These are phyloP conservation scores for Emydomyces testavorans DNA, from an alignment of 2,329 filamentous ascomycete species.

Conservation along the genomic window DNA sequence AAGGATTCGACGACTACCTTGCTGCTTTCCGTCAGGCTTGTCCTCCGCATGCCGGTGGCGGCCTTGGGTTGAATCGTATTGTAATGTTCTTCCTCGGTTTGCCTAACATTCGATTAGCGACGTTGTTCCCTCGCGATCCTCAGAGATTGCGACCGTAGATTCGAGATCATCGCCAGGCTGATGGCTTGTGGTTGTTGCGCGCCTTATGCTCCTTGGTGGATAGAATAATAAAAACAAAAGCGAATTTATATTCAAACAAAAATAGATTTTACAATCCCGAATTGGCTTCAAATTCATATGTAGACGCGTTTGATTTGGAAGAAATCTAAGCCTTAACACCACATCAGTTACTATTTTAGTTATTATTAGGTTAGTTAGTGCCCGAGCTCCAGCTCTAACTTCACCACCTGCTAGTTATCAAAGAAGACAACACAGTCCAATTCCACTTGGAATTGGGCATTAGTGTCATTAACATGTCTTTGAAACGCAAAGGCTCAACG, in stretches of 20 bases:
- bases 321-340: too few species aligned
- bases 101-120: slow-evolving; percentile 51
- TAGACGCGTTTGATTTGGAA: too few species aligned
- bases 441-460: too few species aligned
- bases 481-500: slow-evolving; percentile 13
- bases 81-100: slow-evolving; percentile 56
- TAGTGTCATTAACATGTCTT: slow-evolving; percentile 8
- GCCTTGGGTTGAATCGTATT: slow-evolving; percentile 54
- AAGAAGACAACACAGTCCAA: too few species aligned
- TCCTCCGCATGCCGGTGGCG: slow-evolving; percentile 53
- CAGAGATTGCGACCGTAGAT: slow-evolving; percentile 39
- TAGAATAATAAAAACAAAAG: slow-evolving; percentile 1
- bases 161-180: background rate
- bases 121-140: slow-evolving; percentile 54
- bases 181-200: background rate
- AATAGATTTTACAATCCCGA: too few species aligned
- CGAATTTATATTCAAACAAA: background rate
- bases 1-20: slow-evolving; percentile 53
- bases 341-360: too few species aligned
- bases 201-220: background rate
- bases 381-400: too few species aligned
- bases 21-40: slow-evolving; percentile 54
- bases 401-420: too few species aligned
- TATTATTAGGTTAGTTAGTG: too few species aligned
- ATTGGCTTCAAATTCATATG: too few species aligned